phyloP scores from a whole-genome alignment of 805 yeast species.

The Dipodascus albidus region DNA sequence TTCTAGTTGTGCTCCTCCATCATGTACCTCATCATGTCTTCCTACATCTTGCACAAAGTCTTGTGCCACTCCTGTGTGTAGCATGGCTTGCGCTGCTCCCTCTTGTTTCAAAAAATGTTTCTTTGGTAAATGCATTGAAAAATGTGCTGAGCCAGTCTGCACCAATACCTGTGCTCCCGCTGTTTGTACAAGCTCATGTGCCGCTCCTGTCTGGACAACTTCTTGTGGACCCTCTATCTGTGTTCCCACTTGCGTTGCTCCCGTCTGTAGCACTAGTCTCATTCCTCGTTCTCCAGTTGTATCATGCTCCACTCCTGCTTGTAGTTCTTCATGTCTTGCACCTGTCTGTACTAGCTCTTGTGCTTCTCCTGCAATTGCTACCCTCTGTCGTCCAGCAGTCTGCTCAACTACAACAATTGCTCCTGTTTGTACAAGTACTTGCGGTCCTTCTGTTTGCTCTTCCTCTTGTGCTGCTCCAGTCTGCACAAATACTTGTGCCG shows the following conservation, averaged over 20 bases:
- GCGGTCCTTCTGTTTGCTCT: background rate
- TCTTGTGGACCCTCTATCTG: background rate
- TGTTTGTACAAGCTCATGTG: background rate
- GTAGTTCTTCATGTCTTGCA: background rate
- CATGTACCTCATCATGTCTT: background rate
- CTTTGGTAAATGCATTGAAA: background rate
- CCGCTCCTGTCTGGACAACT: background rate
- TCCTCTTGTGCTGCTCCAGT: background rate
- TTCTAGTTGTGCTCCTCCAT: background rate
- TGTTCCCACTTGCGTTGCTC: background rate
- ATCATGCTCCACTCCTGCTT: background rate
- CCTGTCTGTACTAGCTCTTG: background rate
- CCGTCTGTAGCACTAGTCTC: background rate
- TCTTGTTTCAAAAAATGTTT: background rate
- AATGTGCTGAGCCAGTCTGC: background rate
- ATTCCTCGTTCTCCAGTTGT: background rate
- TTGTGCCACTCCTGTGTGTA: background rate
- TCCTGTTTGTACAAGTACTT: background rate
- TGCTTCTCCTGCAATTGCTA: background rate
- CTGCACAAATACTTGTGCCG: background rate
- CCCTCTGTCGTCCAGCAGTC: background rate
- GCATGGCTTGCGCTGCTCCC: background rate
- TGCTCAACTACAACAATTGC: background rate
- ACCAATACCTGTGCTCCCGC: background rate
- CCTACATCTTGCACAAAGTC: background rate